Base-by-base conservation (phyloP, 2,329 filamentous ascomycete genomes). In the Ophiostoma angusticollis region DNA sequence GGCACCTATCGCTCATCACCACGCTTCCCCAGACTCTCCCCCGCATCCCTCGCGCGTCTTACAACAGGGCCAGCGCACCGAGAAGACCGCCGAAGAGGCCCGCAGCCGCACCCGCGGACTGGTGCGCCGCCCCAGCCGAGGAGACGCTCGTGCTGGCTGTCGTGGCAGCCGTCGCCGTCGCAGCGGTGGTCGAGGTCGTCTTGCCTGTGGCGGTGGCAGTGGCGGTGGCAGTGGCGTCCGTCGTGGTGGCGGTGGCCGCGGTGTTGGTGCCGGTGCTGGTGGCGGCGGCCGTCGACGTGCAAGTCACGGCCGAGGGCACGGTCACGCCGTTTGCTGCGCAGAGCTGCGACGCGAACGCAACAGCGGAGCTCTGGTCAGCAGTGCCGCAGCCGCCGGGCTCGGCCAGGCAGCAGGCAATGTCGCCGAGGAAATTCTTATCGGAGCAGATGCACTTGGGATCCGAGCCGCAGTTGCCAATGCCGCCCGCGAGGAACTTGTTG, bases 371-470 rank as follows among this genome's bases (percentile, higher is more conserved):
- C 52, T 59, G 55, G 44, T 53, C 53, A 12, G 45, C 38, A 5
- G 29, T 9, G 45, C 48, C 43, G 50, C 58, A 60, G 30, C 45
- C 52, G 41, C 43, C 51, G 11, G 47, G 39, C 32, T 42, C 23
- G 18, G 44, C 43, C 13, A 60, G 49, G 42, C 58, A 60, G 57
- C 58, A 60, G 29, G 55, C 49, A 41, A 66, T 59, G 52, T 54
- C 57, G 41, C 52, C 52, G 47, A 63, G 48, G 53, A 65, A 66
- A 43, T 52, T 40, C 41, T 51, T 48, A 47, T 64, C 55, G 14
- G 43, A 46, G 60, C 63, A 66, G 51, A 66, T 63, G 52, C 63
- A 66, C 40, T 49, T 48, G 31, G 47, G 41, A 40, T 63, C 55
- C 25, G 37, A 48, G 38, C 55, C 53, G 47, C 58, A 60, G 52